phyloP scores from a whole-genome alignment of 2,329 filamentous ascomycete genomes.

The Cordyceps javanica region DNA sequence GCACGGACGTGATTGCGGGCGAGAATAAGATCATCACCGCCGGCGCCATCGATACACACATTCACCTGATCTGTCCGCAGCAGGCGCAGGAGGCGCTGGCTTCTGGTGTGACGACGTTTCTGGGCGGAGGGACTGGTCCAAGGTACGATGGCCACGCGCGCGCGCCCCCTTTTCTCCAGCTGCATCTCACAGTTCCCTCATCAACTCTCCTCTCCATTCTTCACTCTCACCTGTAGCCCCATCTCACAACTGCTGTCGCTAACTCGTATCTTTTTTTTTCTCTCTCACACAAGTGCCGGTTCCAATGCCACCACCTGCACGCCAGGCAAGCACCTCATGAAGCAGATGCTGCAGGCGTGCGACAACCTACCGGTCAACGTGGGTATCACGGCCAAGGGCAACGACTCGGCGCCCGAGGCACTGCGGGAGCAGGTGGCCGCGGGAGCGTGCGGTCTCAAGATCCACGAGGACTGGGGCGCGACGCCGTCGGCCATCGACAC shows the following conservation, averaged over 20 bases:
- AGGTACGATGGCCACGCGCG: slow-evolving; percentile 42
- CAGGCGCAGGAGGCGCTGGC: slow-evolving; percentile 79
- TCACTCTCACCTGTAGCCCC: not conserved
- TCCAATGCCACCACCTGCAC: slow-evolving; percentile 82
- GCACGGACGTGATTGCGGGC: slow-evolving; percentile 86
- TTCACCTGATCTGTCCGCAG: slow-evolving; percentile 93
- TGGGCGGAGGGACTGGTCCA: slow-evolving; percentile 86
- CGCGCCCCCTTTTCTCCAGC: not conserved
- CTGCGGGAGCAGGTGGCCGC: slow-evolving; percentile 76
- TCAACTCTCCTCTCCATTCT: too few species aligned
- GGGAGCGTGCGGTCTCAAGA: slow-evolving; percentile 82
- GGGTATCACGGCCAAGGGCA: slow-evolving; percentile 90
- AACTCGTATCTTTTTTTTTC: not conserved
- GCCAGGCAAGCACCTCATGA: slow-evolving; percentile 74
- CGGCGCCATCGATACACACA: slow-evolving; percentile 83
- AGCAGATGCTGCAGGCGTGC: slow-evolving; percentile 82
- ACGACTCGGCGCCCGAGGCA: slow-evolving; percentile 65
- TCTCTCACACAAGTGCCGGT: too few species aligned
- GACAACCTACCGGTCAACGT: slow-evolving; percentile 79
- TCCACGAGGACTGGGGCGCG: slow-evolving; percentile 94
- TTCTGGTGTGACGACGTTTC: slow-evolving; percentile 82
- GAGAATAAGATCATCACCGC: slow-evolving; percentile 89
- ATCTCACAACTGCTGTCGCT: not conserved
- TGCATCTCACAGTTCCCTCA: not conserved
- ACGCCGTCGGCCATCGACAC: slow-evolving; percentile 89